These are phyloP conservation scores for Niebla homalea DNA, from an alignment of 495 filamentous ascomycete species.

Conservation along the genomic window DNA sequence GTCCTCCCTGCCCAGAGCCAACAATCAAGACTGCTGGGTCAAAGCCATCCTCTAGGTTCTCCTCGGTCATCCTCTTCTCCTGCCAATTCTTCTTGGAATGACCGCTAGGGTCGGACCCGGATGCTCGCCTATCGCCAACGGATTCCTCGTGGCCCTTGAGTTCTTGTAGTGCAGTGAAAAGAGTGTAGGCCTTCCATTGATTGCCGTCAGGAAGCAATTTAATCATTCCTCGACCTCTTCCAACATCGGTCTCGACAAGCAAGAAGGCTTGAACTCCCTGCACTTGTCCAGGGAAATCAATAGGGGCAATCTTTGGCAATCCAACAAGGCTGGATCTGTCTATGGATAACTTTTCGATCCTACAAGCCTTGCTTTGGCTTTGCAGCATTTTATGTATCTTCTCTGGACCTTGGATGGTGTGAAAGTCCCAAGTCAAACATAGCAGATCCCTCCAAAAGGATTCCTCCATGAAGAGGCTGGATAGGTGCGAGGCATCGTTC, in stretches of 20 bases:
- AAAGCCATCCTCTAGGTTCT: slow-evolving; percentile 27
- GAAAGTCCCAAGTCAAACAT: slow-evolving; percentile 38
- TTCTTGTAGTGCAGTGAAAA: slow-evolving; percentile 36
- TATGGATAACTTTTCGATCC: slow-evolving; percentile 25
- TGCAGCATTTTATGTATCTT: slow-evolving; percentile 32
- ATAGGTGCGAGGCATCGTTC: slow-evolving; percentile 11
- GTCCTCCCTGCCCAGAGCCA: slow-evolving; percentile 38
- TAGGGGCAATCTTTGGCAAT: slow-evolving; percentile 22
- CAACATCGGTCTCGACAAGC: slow-evolving; percentile 26
- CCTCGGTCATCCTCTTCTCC: slow-evolving; percentile 34
- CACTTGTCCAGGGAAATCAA: slow-evolving; percentile 18
- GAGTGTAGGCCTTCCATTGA: slow-evolving; percentile 39
- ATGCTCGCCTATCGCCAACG: slow-evolving; percentile 21
- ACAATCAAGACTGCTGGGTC: slow-evolving; percentile 46
- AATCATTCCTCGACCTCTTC: slow-evolving; percentile 34
- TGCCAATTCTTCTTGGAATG: slow-evolving; percentile 40
- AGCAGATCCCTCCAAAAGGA: slow-evolving; percentile 46
- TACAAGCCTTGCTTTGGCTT: slow-evolving; percentile 10
- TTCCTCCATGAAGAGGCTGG: slow-evolving; percentile 34
- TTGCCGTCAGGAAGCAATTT: slow-evolving; percentile 26
- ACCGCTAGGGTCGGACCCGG: slow-evolving; percentile 33
- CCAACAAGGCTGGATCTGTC: slow-evolving; percentile 23
- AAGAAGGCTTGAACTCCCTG: slow-evolving; percentile 32
- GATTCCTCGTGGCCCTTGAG: slow-evolving; percentile 30
- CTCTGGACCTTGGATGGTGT: slow-evolving; percentile 32